Evolutionary conservation across 352 stramenopile genomes (phyloP), one percentile per base, ranked within the genome.

Genomic region (Sclerospora graminicola): DNA sequence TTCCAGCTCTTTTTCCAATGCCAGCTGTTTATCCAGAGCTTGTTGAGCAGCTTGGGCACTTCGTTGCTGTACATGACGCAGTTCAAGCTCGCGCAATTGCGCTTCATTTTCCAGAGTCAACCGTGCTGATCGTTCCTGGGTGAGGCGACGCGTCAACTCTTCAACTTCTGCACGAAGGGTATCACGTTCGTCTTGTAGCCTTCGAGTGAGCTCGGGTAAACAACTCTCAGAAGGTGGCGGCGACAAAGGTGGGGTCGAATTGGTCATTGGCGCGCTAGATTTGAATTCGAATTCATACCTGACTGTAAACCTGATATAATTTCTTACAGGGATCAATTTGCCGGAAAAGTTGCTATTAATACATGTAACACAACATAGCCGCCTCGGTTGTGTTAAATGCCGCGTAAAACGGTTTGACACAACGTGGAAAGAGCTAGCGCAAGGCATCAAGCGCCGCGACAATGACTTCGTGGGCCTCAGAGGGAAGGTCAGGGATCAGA

Each of bases 331-430:
- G 21, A 91, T 85, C 19, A 87, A 63, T 37, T 88, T 88, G 3
- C 76, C 76, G 3, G 64, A 63, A 39, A 85, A 86, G 1, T 92
- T 69, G 10, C 82, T 78, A 1, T 69, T 69, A 11, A 82, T 51
- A 2, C 64, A 71, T 42, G 89, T 84, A 14, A 75, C 53, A 7
- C 63, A 43, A 24, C 62, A n/a, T 81, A 41, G 89, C 69, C 1
- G 54, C 62, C 18, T 70, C 42, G 1, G 59, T 82, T 20, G 70
- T 83, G 18, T 77, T 75, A 45, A 94, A 92, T 7, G 73, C 81
- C 1, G 78, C 78, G 49, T 89, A 89, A 45, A 91, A 92, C 14
- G 82, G 76, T 32, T 87, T 89, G 20, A 87, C 63, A 21, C 88
- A 77, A 20, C 60, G 28, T 4, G 78, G 78, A 45, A 92, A 94